Evolutionary conservation across 805 yeast species (phyloP).

Genomic region (Barnettozyma wickerhamii): DNA sequence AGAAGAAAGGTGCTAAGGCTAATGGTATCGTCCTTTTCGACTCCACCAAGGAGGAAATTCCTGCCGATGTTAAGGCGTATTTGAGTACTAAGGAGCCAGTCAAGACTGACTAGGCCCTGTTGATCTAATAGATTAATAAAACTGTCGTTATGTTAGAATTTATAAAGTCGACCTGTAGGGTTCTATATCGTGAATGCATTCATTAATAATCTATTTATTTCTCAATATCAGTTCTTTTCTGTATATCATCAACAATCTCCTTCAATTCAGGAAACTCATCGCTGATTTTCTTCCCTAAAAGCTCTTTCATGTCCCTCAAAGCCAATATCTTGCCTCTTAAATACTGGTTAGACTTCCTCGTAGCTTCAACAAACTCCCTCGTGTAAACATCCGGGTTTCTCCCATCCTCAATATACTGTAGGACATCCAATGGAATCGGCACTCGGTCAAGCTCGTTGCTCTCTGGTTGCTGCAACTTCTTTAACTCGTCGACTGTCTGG

Average conservation of each 20-base stretch:
- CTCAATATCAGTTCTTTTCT: conserved; percentile 35
- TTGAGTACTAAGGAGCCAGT: not conserved
- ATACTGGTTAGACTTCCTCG: conserved; percentile 84
- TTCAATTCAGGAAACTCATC: conserved; percentile 78
- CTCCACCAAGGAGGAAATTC: not conserved
- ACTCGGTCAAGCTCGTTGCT: conserved; percentile 34
- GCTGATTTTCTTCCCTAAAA: conserved; percentile 62
- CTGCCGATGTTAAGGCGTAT: not conserved
- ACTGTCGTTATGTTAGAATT: too few species aligned
- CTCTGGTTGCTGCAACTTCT: conserved; percentile 27
- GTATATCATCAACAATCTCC: conserved; percentile 52
- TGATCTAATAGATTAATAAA: too few species aligned
- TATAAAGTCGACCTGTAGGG: too few species aligned
- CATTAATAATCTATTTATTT: not conserved
- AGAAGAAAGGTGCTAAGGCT: conserved; percentile 29
- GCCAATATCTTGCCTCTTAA: conserved; percentile 82
- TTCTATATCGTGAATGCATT: not conserved
- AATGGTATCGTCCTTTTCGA: conserved; percentile 20
- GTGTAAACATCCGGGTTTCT: conserved; percentile 96
- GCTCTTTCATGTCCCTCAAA: conserved; percentile 55
- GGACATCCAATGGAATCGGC: conserved; percentile 76
- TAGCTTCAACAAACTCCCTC: conserved; percentile 91
- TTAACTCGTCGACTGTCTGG: conserved; percentile 38
- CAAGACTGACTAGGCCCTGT: not conserved
- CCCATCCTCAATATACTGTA: conserved; percentile 91